Base-by-base conservation (phyloP, 441 rosid genomes). In the Gossypium gossypioides region DNA sequence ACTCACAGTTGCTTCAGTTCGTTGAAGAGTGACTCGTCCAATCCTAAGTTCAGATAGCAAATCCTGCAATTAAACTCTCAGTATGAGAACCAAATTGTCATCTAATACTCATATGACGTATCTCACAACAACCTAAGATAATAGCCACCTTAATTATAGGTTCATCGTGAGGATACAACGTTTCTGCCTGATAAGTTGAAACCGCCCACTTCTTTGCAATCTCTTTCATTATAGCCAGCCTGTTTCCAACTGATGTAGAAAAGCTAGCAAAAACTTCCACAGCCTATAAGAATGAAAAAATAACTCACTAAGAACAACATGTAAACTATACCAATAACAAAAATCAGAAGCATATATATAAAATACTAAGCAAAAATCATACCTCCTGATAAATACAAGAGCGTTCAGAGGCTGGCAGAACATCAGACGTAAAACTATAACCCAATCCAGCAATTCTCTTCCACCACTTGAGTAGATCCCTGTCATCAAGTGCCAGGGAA, bases 401-500 rank as follows among this genome's bases (percentile, higher is more conserved):
- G 72, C 86, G 75, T 72, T 89, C 89, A 60, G 75, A 73, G 59
- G 87, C 76, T 61, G 96, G 76, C 81, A 89, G 77, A 68, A 78
- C 78, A 81, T 79, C 52, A 25, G 51, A 76, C 9, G 4, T 18
- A 2, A 66, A 54, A 75, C 72, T 56, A 72, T 76, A 79, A 72
- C 79, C 81, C 40, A 84, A 75, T 21, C 84, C 82, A 50, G 80
- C 84, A 80, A 96, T 87, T 75, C 99, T 84, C 77, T 88, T 95
- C 84, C 99, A 93, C 97, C 92, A 93, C 84, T 96, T 93, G 59
- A 96, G 89, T 71, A 96, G 89, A 86, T 96, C 99, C 87, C 99
- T 96, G 86, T 61, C 75, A 82, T 74, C 25, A 83, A 58, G 44
- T 79, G 71, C 71, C 65, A 76, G 75, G 74, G 75, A 76, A 77